Base-by-base conservation (phyloP, 2,329 filamentous ascomycete species). In the Chrysoporthe puriensis region DNA sequence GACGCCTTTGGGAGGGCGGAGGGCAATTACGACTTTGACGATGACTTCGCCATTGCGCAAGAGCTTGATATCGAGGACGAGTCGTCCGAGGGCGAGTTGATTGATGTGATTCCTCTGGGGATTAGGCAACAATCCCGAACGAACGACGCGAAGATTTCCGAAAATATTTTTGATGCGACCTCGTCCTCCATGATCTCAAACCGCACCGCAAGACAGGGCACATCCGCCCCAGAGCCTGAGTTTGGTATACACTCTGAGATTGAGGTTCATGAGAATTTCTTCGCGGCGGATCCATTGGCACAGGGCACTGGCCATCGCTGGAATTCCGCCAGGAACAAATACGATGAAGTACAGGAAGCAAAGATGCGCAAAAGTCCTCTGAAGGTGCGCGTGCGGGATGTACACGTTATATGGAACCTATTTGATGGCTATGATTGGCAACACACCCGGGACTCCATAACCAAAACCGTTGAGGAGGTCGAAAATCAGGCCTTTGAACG, bases 361-460 rank as follows among this genome's bases (percentile, higher is more conserved):
- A 88, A 90, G 70, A 82, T 90, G 9, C 83, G 84, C 50, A 84
- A 84, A 64, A 92, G 90, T 70, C 93, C 95, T 6, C 80, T 99
- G 16, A 90, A 89, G 71, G 84, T 97, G 2, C 88, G 89, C 5
- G 86, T 98, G 18, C 90, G 92, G 36, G 93, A 97, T 75, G 90
- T 97, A 6, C 93, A 98, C 76, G 82, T 97, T 63, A 97, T 98
- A 69, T 99, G 96, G 96, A 97, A 99, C 75, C 82, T 99, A 1
- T 97, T 96, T 77, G 96, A 99, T 81, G 96, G 96, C 1, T 99
- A 97, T 76, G 96, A 99, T 78, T 99, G 96, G 96, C 87, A 90
- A 72, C 86, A 88, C 56, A 99, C 96, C 0, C 87, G 95, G 56
- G 91, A 96, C 70, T 88, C 91, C 4, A 97, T 99, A 66, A 89